phyloP scores from a whole-genome alignment of 805 yeast species.

The Torulaspora microellipsoides region DNA sequence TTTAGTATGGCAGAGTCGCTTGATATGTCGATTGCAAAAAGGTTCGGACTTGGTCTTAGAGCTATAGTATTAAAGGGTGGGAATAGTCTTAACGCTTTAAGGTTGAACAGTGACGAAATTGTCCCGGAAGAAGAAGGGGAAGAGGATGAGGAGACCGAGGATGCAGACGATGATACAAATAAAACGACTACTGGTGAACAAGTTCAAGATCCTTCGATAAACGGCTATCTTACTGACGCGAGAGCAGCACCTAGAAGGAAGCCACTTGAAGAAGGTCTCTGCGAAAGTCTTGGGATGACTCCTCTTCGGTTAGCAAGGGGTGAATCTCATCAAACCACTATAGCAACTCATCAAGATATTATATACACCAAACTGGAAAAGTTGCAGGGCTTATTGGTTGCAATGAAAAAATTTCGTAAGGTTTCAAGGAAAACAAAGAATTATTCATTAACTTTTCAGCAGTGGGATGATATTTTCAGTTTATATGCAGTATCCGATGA shows the following conservation, averaged over 20 bases:
- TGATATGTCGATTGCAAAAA: conserved; percentile 18
- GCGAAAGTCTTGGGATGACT: neutral
- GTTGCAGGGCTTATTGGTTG: conserved; percentile 12
- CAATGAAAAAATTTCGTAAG: conserved; percentile 20
- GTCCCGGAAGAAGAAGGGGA: conserved; percentile 6
- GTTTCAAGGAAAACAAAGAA: conserved; percentile 18
- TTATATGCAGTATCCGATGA: conserved; percentile 12
- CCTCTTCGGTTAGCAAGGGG: neutral
- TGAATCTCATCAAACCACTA: neutral
- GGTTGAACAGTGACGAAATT: conserved; percentile 11
- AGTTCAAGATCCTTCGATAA: neutral
- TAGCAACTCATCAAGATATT: neutral
- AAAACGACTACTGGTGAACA: neutral
- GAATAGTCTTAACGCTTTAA: conserved; percentile 4
- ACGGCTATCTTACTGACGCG: neutral
- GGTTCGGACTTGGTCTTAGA: conserved; percentile 13
- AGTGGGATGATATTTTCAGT: conserved; percentile 24
- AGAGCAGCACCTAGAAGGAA: neutral
- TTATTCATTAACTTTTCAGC: conserved; percentile 19
- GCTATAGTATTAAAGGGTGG: conserved; percentile 10
- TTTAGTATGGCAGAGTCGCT: conserved; percentile 22
- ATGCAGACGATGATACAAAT: conserved; percentile 4
- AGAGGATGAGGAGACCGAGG: conserved; percentile 1
- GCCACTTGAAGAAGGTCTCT: neutral
- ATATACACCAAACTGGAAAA: conserved; percentile 4